Evolutionary conservation across 257 asterid species (phyloP).

Genomic region (Solanum chaucha): DNA sequence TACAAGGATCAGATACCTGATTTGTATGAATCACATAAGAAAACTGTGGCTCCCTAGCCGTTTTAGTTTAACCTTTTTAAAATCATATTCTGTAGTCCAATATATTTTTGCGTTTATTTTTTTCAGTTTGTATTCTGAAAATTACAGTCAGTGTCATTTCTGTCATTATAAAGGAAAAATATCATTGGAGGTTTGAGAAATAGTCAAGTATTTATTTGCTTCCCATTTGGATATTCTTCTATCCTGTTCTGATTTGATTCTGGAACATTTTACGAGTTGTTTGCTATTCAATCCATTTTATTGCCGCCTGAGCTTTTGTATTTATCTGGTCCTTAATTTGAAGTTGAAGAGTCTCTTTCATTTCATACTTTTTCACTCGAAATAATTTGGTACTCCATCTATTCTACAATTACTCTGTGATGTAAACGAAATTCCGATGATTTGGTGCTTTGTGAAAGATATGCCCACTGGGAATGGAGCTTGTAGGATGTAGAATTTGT

Average conservation of each 20-base stretch:
- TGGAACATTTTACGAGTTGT: no score
- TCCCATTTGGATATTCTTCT: background rate
- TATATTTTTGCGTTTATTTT: background rate
- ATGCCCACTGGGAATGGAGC: background rate
- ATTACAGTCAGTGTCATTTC: background rate
- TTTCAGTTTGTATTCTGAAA: background rate
- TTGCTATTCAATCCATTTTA: background rate
- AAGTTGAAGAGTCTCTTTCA: background rate
- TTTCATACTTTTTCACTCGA: background rate
- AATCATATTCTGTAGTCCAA: background rate
- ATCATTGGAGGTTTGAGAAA: background rate
- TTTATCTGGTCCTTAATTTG: background rate
- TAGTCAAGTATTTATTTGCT: background rate
- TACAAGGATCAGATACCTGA: slow-evolving; percentile 7
- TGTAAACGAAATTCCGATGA: background rate
- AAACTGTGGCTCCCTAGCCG: background rate
- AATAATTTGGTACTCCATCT: background rate
- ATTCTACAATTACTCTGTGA: background rate
- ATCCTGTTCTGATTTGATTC: background rate
- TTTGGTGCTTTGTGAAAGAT: background rate
- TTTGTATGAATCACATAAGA: background rate
- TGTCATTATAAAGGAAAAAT: background rate
- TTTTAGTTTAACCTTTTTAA: background rate
- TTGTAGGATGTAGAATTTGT: background rate
- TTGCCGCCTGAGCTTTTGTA: background rate